Base-by-base conservation (phyloP, 1,284 basidiomycete species). In the Cutaneotrichosporon sp. region DNA sequence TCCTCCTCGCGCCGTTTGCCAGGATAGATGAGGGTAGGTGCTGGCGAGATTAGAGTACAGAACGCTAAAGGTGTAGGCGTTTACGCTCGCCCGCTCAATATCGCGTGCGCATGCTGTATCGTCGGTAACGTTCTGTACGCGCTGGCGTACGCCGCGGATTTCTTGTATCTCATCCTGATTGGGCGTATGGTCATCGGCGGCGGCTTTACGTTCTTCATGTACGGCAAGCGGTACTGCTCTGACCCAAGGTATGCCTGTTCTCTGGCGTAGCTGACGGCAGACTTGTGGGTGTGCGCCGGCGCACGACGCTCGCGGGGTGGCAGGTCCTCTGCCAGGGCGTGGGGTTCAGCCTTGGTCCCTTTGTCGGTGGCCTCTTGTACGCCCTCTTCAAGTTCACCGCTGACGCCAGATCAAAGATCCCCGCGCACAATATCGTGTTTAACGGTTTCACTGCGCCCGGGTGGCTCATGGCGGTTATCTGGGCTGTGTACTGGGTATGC, bases 201-300 rank as follows among this genome's bases (percentile, higher is more conserved):
- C 7, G 52, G 46, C 10, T 53, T 48, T 36, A 53, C 52, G 10
- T 53, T 49, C 36, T 53, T 23, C 17, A 53, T 53, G 52, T 53
- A 53, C 46, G 46, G 21, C 12, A 53, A 53, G 41, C 46, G 46
- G 8, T 53, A 53, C 46, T 53, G 52, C 52, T 49, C 46, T 3
- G 52, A 52, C 13, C 51, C 51, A 12, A 30, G 26, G 26, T 30
- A n/a, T n/a, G n/a, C n/a, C n/a, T n/a, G n/a, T n/a, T n/a, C 26
- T 5, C 26, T 30, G 26, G 26, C 5, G 26, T n/a, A n/a, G 26
- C 10, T 30, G 10, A 38, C 8, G 36, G 13, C 15, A 17, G 52
- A 1, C 23, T 49, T 10, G 52, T 53, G 4, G 52, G 52, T 13
- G n/a, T 53, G 8, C 46, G 52, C 14, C 46, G 52, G 0, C 46